Evolutionary conservation across 2,329 filamentous ascomycete genomes (phyloP), one percentile per base, ranked within the genome.

Genomic region (Neopestalotiopsis sp.): DNA sequence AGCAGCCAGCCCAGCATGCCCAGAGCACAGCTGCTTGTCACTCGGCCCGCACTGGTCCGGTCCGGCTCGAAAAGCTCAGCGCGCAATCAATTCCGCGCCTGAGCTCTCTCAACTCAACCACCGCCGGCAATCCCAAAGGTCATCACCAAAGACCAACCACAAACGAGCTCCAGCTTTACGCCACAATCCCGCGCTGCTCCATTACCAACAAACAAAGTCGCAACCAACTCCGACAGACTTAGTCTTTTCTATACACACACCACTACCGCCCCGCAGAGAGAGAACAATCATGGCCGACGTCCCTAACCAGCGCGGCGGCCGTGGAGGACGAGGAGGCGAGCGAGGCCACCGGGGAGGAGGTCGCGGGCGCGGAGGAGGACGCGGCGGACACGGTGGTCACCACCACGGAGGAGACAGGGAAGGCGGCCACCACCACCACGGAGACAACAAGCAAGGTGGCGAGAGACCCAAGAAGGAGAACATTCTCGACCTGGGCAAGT

Each of bases 401-500:
- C 75, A 76, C 30, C 74, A 72, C 56, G 80, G 83, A 75, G 81
- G 83, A n/a, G 78, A 81, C 65, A 78, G 83, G 70, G 87, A 84
- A 68, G 83, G 80, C 45, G 77, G 79, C 69, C 81, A 77, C 66
- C 80, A 78, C 49, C 77, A 76, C n/a, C 82, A 82, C 65, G 81
- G 83, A 52, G 80, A 82, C 66, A 81, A 81, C 68, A 81, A 86
- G 70, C 83, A 88, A 71, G 83, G 87, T 74, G 58, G 59, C 59
- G 93, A 97, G 82, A 89, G 91, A 75, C 94, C 94, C 70, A 98
- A 97, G 90, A 98, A 98, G 86, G 96, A 99, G 83, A 98, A 98
- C 81, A 99, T 99, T 76, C 89, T 99, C 28, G 95, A 99, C 78
- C 82, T 99, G 76, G 90, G 87, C 79, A 97, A 97, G 84, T 99